Evolutionary conservation across 441 rosid species (phyloP), one percentile per base, ranked within the genome.

Genomic region (Pelargonium cotyledonis): DNA sequence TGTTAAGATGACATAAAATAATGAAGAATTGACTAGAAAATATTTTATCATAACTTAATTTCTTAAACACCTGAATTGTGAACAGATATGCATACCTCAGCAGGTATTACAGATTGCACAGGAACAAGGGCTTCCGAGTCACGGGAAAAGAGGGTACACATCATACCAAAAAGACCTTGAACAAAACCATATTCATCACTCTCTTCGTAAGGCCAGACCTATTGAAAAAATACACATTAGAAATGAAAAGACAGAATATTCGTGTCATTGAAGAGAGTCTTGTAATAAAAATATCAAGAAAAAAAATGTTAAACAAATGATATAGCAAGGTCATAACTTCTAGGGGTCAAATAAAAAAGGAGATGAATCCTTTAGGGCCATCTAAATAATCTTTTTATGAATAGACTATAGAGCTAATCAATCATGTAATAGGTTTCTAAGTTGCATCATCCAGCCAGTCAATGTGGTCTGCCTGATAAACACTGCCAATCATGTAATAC

Each of bases 121-220:
- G 81, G 71, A 60, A 70, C 65, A 8, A 79, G 65, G 55, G 63
- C 46, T 49, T 77, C 85, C 26, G 76, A 76, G 66, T 83, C 83
- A 67, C 67, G 72, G 35, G 89, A 79, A 83, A 94, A 94, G 68
- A 94, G 78, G 78, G 66, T 65, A 76, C 69, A 75, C 94, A 89
- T 94, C 91, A 91, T 83, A 67, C 83, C 82, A 80, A 89, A 91
- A 64, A 94, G 87, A 66, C 86, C 92, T 90, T 91, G 97, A 78
- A 91, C 90, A 85, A 89, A 84, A 69, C 97, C 97, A 78, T 78
- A 83, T 68, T 85, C 88, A 7, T 84, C 88, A 55, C 77, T 89
- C 86, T 91, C 96, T 82, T 94, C 99, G 7, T 86, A 94, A 57
- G 97, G 97, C 99, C 99, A 94, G 63, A 90, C 92, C 98, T 93